A percentile compares a stretch with the other conserved stretches of the same genome.
Conservation (phyloP, 2,329 filamentous ascomycete genomes). For the Nemania bipapillata region DNA sequence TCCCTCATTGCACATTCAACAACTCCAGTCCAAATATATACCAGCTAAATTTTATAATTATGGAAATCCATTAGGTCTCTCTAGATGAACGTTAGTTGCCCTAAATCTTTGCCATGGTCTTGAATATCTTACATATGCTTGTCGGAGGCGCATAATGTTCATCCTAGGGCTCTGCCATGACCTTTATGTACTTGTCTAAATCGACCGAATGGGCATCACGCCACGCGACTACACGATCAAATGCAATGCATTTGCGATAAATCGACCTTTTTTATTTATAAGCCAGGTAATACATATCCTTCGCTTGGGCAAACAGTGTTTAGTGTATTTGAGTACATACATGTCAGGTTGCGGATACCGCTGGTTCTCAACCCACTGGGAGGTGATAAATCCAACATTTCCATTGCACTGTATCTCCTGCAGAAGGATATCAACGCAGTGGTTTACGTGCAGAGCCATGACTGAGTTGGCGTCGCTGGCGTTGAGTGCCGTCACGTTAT, state of each 20-base stretch:
- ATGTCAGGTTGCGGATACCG: conserved; percentile 51
- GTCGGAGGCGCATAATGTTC: background rate
- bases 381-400: conserved; percentile 52
- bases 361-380: conserved; percentile 51
- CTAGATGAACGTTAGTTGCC: too few species aligned
- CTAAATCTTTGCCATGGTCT: too few species aligned
- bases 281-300: background rate
- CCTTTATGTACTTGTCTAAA: conserved; percentile 35
- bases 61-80: too few species aligned
- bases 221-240: conserved; percentile 45
- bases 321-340: conserved; percentile 36
- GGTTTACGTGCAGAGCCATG: conserved; percentile 49
- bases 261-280: conserved; percentile 13
- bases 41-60: too few species aligned
- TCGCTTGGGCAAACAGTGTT: background rate
- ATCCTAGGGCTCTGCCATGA: conserved; percentile 38
- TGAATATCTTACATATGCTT: too few species aligned
- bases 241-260: conserved; percentile 53
- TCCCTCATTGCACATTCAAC: too few species aligned
- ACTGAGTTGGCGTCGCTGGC: conserved; percentile 29
- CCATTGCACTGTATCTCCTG: conserved; percentile 52
- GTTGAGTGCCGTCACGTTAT: conserved; percentile 40
- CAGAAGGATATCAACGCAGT: conserved; percentile 53
- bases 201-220: conserved; percentile 37
- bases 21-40: too few species aligned